Percentiles rank a stretch among this genome's conserved stretches.
These are phyloP conservation scores for Grammothele lineata DNA, from an alignment of 768 basidiomycete genomes.

Conservation along the genomic window DNA sequence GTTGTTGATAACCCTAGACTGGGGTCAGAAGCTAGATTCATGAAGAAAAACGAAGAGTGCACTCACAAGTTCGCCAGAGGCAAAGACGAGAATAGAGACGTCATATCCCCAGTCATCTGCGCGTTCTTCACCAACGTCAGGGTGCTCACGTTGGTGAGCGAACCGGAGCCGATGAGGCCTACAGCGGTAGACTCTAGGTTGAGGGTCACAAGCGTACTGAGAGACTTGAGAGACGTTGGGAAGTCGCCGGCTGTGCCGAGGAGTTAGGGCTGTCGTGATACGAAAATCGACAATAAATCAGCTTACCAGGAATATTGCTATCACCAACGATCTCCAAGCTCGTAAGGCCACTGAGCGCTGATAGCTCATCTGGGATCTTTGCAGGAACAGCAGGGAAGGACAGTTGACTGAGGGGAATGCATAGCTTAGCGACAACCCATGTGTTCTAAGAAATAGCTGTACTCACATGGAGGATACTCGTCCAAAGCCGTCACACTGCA, in stretches of 20 bases:
- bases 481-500: slow-evolving; percentile 39
- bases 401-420: slow-evolving; percentile 26
- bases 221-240: slow-evolving; percentile 33
- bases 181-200: slow-evolving; percentile 39
- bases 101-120: slow-evolving; percentile 35
- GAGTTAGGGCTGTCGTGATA: too few relatives aligned
- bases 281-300: too few relatives aligned
- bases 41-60: neutral
- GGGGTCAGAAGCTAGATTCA: neutral
- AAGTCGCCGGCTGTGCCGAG: slow-evolving; percentile 38
- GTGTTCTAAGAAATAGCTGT: neutral
- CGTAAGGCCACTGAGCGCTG: slow-evolving; percentile 34
- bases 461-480: slow-evolving; percentile 40
- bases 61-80: slow-evolving; percentile 38
- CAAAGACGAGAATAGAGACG: slow-evolving; percentile 30
- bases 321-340: slow-evolving; percentile 38
- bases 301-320: slow-evolving; percentile 37
- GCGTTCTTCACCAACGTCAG: slow-evolving; percentile 38
- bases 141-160: slow-evolving; percentile 30
- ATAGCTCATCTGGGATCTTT: slow-evolving; percentile 38
- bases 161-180: slow-evolving; percentile 30
- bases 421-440: slow-evolving; percentile 1
- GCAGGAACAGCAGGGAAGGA: slow-evolving; percentile 46
- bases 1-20: slow-evolving; percentile 32
- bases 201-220: slow-evolving; percentile 36